A percentile compares a stretch with the other conserved stretches of the same genome.
phyloP scores from a whole-genome alignment of 2,329 filamentous ascomycete genomes.

The Aureobasidium pullulans region DNA sequence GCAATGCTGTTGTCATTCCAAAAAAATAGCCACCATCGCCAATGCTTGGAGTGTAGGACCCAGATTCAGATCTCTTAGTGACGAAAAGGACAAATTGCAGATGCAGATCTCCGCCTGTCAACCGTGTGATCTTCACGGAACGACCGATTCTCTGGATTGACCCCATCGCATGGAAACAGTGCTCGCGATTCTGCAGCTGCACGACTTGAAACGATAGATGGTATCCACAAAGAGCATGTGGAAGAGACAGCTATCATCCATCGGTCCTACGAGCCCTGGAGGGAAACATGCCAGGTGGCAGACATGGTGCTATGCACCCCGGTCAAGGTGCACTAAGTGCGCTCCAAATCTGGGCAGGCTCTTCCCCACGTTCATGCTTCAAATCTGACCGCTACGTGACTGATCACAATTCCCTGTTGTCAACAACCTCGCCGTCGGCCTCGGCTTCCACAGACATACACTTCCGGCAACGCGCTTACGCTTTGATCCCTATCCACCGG shows the following conservation, averaged over 20 bases:
- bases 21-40: neutral
- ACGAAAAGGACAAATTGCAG: slow-evolving; percentile 8
- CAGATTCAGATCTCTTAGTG: neutral
- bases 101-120: slow-evolving; percentile 13
- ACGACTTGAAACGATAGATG: neutral
- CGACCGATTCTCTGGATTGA: neutral
- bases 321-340: neutral
- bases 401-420: slow-evolving; percentile 5
- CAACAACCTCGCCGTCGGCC: neutral
- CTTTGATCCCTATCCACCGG: slow-evolving; percentile 4
- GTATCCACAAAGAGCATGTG: neutral
- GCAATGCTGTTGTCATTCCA: neutral
- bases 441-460: neutral
- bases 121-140: slow-evolving; percentile 12
- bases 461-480: slow-evolving; percentile 10
- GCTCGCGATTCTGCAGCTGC: neutral
- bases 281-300: neutral
- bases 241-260: neutral
- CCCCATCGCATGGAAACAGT: neutral
- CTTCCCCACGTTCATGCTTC: neutral
- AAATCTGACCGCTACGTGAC: neutral
- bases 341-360: neutral
- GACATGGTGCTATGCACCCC: neutral
- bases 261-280: neutral
- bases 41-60: neutral